Base-by-base conservation (phyloP, 257 asterid genomes). In the Linaria vulgaris region DNA sequence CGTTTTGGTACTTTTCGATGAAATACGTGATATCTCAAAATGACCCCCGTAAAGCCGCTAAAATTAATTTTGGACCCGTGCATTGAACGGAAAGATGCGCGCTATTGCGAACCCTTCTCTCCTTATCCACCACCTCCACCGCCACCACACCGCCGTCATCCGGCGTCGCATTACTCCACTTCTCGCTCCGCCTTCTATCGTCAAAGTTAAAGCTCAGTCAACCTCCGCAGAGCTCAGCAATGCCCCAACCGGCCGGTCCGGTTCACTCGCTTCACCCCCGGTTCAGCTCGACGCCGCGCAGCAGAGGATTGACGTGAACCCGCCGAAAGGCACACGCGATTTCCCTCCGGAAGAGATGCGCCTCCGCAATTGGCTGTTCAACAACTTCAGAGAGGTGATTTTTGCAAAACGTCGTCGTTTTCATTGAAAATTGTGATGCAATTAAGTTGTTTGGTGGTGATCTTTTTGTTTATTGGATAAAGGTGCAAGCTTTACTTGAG, bases 341-440 rank as follows among this genome's bases (percentile, higher is more conserved):
- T 92, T 92, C 38, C 95, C 96, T 6, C 99, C 99, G 0, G 97
- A 92, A 61, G 99, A 92, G 43, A 89, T 92, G 99, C 86, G 99
- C 60, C 91, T 89, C n/a, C 87, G 97, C 68, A 87, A 21, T 70
- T 92, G 99, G 99, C 88, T 89, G 21, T 89, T 92, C 73, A 79
- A 79, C 52, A 74, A 89, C 74, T 92, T 89, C 79, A 88, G 88
- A 71, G 90, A 89, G 90, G 98, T 88, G 56, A 67, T 2, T 6
- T 44, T 66, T 39, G 31, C 1, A 38, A 9, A 20, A 11, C 53
- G 12, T 43, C 9, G 50, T 43, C 57, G 30, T 56, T 43, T 24
- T 12, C 54, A n/a, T 5, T 20, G 12, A 11, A 20, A 17, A 46
- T 24, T 48, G 43, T 43, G 14, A 12, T 64, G 53, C 19, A 27